Evolutionary conservation across 768 basidiomycete species (phyloP).

Genomic region (Amanita phalloides): DNA sequence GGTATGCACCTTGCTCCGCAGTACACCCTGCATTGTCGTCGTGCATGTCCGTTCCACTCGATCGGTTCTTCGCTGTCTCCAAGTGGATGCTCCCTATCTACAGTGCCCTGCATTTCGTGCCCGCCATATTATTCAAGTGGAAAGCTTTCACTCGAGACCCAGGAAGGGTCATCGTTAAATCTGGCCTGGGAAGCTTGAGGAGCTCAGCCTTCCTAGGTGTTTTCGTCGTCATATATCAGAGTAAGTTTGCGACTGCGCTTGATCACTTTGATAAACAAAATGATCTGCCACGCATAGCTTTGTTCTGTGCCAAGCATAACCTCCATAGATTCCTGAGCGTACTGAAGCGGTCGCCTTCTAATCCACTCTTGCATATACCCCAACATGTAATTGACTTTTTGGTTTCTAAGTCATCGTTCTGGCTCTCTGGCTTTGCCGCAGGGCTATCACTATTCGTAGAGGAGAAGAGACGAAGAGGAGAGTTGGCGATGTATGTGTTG

Average conservation of each 20-base stretch:
- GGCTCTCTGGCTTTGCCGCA: slow-evolving; percentile 59
- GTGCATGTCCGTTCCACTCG: slow-evolving; percentile 49
- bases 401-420: slow-evolving; percentile 62
- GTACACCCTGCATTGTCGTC: slow-evolving; percentile 65
- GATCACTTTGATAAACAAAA: not conserved
- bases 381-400: slow-evolving; percentile 42
- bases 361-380: slow-evolving; percentile 31
- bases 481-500: slow-evolving; percentile 86
- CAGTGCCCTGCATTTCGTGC: slow-evolving; percentile 83
- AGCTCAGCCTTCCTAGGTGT: slow-evolving; percentile 82
- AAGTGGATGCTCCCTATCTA: slow-evolving; percentile 81
- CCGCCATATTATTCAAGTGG: slow-evolving; percentile 74
- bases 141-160: slow-evolving; percentile 58
- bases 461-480: slow-evolving; percentile 77
- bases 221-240: slow-evolving; percentile 76
- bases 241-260: slow-evolving; percentile 27
- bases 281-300: slow-evolving; percentile 23
- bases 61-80: slow-evolving; percentile 72
- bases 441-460: slow-evolving; percentile 81
- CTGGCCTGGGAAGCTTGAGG: slow-evolving; percentile 61
- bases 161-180: slow-evolving; percentile 48
- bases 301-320: slow-evolving; percentile 59
- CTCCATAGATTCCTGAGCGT: slow-evolving; percentile 37
- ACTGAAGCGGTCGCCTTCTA: slow-evolving; percentile 9
- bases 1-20: slow-evolving; percentile 54